These are phyloP conservation scores for Nakaseomyces sp. DNA, from an alignment of 1,139 yeast genomes.

Conservation along the genomic window DNA sequence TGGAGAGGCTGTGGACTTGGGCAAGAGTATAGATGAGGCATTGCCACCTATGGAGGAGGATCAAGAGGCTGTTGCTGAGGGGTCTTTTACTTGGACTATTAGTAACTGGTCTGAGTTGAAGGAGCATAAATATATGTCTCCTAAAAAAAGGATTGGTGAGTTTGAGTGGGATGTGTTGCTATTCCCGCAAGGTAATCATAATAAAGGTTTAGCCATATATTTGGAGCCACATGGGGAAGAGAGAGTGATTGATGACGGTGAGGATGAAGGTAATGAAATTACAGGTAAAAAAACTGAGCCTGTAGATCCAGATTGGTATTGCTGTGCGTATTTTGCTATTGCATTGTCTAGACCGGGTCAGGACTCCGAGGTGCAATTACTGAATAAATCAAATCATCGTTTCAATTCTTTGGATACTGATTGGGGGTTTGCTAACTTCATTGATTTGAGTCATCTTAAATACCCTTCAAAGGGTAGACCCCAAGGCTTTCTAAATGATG, in stretches of 20 bases:
- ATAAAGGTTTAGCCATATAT: constrained; percentile 48
- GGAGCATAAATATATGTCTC: constrained; percentile 40
- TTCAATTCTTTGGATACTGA: constrained; percentile 71
- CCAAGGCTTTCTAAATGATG: constrained; percentile 43
- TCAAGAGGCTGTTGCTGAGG: constrained; percentile 27
- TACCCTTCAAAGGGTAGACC: constrained; percentile 27
- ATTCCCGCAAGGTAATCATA: constrained; percentile 66
- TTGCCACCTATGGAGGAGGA: constrained; percentile 33
- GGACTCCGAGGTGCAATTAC: constrained; percentile 50
- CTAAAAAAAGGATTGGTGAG: constrained; percentile 55
- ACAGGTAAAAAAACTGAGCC: constrained; percentile 32
- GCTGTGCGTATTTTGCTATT: constrained; percentile 85
- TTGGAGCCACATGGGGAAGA: constrained; percentile 40
- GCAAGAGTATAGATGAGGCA: constrained; percentile 25
- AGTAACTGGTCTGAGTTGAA: constrained; percentile 51
- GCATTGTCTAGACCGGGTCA: constrained; percentile 71
- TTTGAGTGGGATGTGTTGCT: constrained; percentile 66
- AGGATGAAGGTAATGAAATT: no score
- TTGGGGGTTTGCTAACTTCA: constrained; percentile 89
- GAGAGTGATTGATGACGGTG: constrained; percentile 15
- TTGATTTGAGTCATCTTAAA: constrained; percentile 47
- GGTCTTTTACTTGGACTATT: constrained; percentile 63
- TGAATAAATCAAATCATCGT: constrained; percentile 72
- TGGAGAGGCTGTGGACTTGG: constrained; percentile 19
- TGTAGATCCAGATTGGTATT: constrained; percentile 55